phyloP scores from a whole-genome alignment of 495 filamentous ascomycete species.

The Neurospora terricola region DNA sequence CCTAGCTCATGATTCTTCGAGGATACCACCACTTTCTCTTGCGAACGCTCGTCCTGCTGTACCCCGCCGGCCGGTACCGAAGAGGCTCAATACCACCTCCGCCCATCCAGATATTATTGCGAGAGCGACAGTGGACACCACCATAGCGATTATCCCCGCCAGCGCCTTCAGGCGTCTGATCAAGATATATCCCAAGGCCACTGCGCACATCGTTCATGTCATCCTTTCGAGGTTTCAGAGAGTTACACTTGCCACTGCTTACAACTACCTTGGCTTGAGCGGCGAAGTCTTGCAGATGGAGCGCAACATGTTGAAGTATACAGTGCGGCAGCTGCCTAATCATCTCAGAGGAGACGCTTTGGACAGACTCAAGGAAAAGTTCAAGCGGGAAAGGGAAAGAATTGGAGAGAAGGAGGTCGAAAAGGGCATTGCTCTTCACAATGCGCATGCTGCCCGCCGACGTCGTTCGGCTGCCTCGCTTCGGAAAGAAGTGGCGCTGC shows the following conservation, averaged over 20 bases:
- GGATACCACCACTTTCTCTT: conserved; percentile 67
- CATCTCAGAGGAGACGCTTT: conserved; percentile 78
- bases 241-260: conserved; percentile 87
- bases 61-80: conserved; percentile 26
- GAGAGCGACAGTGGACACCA: conserved; percentile 92
- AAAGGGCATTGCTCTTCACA: conserved; percentile 95
- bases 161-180: conserved; percentile 91
- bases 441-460: conserved; percentile 52
- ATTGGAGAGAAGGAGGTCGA: conserved; percentile 72
- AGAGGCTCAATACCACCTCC: conserved; percentile 51
- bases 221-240: conserved; percentile 89
- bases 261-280: conserved; percentile 85
- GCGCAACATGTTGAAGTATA: conserved; percentile 83
- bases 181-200: conserved; percentile 90
- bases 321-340: conserved; percentile 83
- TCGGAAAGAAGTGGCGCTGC: conserved; percentile 71
- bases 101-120: conserved; percentile 96
- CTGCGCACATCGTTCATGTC: conserved; percentile 94
- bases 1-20: conserved; percentile 17
- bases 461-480: conserved; percentile 64
- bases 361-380: conserved; percentile 86
- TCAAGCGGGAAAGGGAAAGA: conserved; percentile 74
- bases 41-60: conserved; percentile 31
- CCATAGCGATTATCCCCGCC: conserved; percentile 95
- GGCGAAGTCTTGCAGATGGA: conserved; percentile 87